These are phyloP conservation scores for Chrysanthemum seticuspe DNA, from an alignment of 129 eudicot genomes.

Conservation along the genomic window DNA sequence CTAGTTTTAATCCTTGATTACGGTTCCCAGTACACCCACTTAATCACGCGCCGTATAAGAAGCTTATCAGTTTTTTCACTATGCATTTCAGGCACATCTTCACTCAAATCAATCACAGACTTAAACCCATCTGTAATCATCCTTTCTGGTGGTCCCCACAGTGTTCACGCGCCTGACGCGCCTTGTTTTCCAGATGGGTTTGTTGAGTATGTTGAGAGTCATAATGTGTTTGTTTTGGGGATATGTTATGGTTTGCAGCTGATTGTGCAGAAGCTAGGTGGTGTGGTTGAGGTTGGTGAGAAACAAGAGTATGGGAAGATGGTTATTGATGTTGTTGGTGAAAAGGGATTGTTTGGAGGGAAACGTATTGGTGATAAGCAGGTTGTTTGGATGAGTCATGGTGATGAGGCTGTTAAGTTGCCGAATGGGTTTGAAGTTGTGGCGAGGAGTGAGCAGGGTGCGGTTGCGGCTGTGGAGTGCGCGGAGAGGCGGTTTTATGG, in stretches of 20 bases:
- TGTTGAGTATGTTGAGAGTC: conserved; percentile 57
- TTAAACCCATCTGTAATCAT: conserved; percentile 73
- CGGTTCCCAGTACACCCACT: conserved; percentile 94
- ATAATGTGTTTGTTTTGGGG: conserved; percentile 63
- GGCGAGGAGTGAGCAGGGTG: conserved; percentile 74
- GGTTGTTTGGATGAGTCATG: conserved; percentile 98
- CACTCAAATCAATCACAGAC: conserved; percentile 63
- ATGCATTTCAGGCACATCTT: conserved; percentile 75
- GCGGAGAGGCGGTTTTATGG: conserved; percentile 62
- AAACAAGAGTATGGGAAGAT: conserved; percentile 92
- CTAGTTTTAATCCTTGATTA: conserved; percentile 74
- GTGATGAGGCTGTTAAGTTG: conserved; percentile 74
- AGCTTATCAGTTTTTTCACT: conserved; percentile 70
- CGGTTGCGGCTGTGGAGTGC: conserved; percentile 72
- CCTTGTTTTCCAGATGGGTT: conserved; percentile 78
- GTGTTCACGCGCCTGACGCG: conserved; percentile 64
- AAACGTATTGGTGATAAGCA: conserved; percentile 62
- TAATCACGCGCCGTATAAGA: conserved; percentile 85
- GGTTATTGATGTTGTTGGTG: conserved; percentile 65
- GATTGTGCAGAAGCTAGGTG: conserved; percentile 81
- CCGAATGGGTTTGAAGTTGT: conserved; percentile 85
- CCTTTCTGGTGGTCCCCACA: conserved; percentile 91
- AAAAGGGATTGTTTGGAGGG: conserved; percentile 49
- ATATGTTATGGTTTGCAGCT: conserved; percentile 85
- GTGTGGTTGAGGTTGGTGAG: conserved; percentile 73